Percentiles rank a stretch among this genome's conserved stretches.
Conservation (phyloP, 2,329 filamentous ascomycete genomes). For the Metarhizium brunneum region DNA sequence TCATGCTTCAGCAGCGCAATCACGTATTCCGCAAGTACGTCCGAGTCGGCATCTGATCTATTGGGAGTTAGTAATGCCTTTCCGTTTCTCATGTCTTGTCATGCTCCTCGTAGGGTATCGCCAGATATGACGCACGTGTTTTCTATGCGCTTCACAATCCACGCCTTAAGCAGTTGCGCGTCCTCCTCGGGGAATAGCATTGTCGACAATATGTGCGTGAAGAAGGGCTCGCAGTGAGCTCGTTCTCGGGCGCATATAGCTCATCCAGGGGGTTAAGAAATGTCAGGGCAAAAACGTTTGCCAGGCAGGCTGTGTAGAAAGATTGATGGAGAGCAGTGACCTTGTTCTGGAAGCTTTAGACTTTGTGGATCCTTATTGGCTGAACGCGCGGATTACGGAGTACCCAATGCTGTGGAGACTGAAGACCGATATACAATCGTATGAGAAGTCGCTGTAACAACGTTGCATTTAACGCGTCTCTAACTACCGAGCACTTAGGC, state of each 20-base stretch:
- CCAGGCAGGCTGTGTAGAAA: background rate
- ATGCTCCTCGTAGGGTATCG: background rate
- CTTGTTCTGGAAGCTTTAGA: background rate
- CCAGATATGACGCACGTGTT: slow-evolving; percentile 49
- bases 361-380: background rate
- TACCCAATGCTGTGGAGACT: too few species aligned
- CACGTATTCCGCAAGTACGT: slow-evolving; percentile 79
- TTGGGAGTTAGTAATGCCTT: slow-evolving; percentile 5
- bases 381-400: background rate
- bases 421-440: too few species aligned
- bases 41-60: slow-evolving; percentile 70
- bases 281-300: background rate
- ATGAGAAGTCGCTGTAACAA: too few species aligned
- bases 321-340: background rate
- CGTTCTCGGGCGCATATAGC: background rate
- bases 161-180: slow-evolving; percentile 57
- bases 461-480: too few species aligned
- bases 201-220: slow-evolving; percentile 8
- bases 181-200: slow-evolving; percentile 59
- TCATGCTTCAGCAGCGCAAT: slow-evolving; percentile 66
- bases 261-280: background rate
- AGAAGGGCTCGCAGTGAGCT: background rate
- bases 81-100: background rate
- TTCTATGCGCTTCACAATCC: slow-evolving; percentile 70
- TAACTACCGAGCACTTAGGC: too few species aligned